A percentile compares a stretch with the other conserved stretches of the same genome.
These are phyloP conservation scores for Skeletonema grethae DNA, from an alignment of 108 stramenopile species.

Conservation along the genomic window DNA sequence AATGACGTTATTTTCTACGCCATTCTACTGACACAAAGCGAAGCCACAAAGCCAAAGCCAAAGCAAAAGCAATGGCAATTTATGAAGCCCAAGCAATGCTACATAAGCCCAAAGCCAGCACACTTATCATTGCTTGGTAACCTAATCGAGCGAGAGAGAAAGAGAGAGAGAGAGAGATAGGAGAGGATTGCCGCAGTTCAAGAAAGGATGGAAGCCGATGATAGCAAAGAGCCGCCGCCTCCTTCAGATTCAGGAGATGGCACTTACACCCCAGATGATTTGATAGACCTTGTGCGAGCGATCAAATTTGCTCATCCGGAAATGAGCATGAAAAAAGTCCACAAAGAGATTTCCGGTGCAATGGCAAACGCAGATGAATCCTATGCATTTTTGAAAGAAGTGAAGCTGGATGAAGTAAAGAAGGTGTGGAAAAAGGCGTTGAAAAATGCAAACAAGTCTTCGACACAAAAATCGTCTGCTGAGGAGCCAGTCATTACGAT, in stretches of 20 bases:
- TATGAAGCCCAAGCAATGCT: no score
- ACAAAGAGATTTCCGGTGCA: conserved; percentile 57
- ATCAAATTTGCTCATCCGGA: conserved; percentile 73
- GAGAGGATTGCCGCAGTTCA: no score
- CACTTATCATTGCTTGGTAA: no score
- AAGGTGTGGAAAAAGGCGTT: conserved; percentile 80
- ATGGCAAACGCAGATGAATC: conserved; percentile 35
- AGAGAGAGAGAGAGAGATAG: no score
- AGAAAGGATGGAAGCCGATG: background rate
- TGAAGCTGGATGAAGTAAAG: conserved; percentile 66
- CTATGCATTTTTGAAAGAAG: conserved; percentile 42
- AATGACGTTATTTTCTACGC: no score
- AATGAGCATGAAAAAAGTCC: conserved; percentile 52
- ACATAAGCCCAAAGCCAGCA: no score
- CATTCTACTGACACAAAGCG: no score
- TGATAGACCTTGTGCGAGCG: conserved; percentile 61
- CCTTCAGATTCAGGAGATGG: background rate
- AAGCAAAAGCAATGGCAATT: no score
- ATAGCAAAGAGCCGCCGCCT: background rate
- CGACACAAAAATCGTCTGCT: background rate
- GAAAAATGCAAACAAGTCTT: conserved; percentile 1
- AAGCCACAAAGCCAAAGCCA: no score
- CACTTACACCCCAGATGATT: conserved; percentile 47
- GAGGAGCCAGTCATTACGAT: no score
- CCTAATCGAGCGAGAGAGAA: no score